These are phyloP conservation scores for Nectriaceae sp. DNA, from an alignment of 2,329 filamentous ascomycete genomes.

Conservation along the genomic window DNA sequence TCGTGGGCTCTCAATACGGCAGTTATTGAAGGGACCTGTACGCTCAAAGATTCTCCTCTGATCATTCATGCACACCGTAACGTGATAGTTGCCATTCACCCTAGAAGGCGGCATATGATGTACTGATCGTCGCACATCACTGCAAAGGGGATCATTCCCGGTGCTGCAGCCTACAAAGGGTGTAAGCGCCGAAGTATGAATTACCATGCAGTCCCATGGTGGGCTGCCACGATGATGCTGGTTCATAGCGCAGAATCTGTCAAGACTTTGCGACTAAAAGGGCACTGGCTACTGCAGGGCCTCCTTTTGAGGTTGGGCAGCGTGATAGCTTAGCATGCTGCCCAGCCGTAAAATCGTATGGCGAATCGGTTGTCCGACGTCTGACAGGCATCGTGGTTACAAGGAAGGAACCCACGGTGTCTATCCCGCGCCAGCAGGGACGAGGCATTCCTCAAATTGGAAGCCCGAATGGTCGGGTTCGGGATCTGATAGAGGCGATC, in stretches of 20 bases:
- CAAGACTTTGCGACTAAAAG: constrained; percentile 13
- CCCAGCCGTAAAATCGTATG: too few species aligned
- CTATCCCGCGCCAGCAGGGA: constrained; percentile 12
- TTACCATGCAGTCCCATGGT: background rate
- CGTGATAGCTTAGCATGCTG: background rate
- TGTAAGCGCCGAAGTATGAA: constrained; percentile 4
- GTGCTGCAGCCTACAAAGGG: constrained; percentile 3
- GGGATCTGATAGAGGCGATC: constrained; percentile 26
- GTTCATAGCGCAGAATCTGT: constrained; percentile 6
- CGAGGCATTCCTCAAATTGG: constrained; percentile 19
- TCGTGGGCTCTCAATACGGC: background rate
- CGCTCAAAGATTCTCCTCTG: background rate
- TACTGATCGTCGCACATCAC: constrained; percentile 9
- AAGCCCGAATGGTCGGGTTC: constrained; percentile 20
- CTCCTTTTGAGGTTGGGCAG: background rate
- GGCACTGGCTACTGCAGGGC: background rate
- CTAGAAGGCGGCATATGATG: background rate
- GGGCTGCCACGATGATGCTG: constrained; percentile 4
- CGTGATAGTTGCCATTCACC: constrained; percentile 3
- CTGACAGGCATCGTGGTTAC: constrained; percentile 10
- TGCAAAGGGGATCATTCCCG: constrained; percentile 13
- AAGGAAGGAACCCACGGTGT: constrained; percentile 12
- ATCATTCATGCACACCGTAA: constrained; percentile 2
- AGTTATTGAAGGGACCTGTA: background rate
- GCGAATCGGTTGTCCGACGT: too few species aligned